Base-by-base conservation (phyloP, 495 filamentous ascomycete genomes). In the Aspergillus kassunensis region DNA sequence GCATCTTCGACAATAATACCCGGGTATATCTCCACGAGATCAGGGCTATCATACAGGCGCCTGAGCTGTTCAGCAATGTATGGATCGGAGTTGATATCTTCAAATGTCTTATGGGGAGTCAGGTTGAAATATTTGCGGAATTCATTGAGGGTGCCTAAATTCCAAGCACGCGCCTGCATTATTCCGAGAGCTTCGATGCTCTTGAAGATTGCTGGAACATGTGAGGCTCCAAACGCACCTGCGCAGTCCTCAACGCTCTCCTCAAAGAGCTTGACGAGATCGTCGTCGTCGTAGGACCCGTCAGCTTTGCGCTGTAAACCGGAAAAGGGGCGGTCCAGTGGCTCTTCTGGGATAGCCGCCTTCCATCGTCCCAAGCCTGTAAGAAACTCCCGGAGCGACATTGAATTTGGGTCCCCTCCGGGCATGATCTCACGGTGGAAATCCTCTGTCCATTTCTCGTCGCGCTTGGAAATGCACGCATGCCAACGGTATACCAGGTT, bases 141-240 rank as follows among this genome's bases (percentile, higher is more conserved):
- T 65, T 96, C 91, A 64, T 96, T 96, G 45, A 96, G 70, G 3
- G 87, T 85, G 1, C 86, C 86, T 19, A 91, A 60, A 54, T 90
- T 89, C 91, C 91, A 95, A 16, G 80, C 77, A 9, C 91, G 83
- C 3, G 86, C 85, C 56, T 95, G 89, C 56, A 89, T 79, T 49
- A 96, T 95, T 30, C 91, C 90, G 0, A 96, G 76, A 36, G 92
- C 86, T 62, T 96, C 91, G 13, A 95, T 76, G 11, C 81, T 79
- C 42, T 80, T 80, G 73, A 96, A 78, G 35, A 87, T 75, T 11
- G 72, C 68, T 0, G 91, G 91, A 0, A 95, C 86, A 55, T 88
- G 84, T 6, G 83, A 82, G 2, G 85, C 85, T 4, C 91, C 91
- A 56, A 83, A 86, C 0, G 80, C 76, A 57, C 74, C 58, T 45